A percentile compares a stretch with the other conserved stretches of the same genome.
Evolutionary conservation across 192 early-diverging fungal genomes (phyloP).

Genomic region (Coemansia sp.): DNA sequence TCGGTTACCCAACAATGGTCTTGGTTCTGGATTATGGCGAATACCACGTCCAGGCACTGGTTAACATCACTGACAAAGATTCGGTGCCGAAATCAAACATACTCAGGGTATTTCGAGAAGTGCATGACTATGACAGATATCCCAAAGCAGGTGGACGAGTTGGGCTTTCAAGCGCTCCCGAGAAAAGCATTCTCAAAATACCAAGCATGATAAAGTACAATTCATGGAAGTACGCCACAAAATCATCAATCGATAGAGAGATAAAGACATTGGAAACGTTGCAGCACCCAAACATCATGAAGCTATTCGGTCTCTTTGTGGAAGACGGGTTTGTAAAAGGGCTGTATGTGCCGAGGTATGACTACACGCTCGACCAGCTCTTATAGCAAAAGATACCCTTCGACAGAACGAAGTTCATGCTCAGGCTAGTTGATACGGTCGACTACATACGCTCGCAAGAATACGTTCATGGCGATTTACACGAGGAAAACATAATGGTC

Average conservation of each 20-base stretch:
- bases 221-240: constrained; percentile 3
- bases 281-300: constrained; percentile 14
- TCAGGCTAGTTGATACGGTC: constrained; percentile 1
- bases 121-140: no score
- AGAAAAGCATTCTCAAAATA: no score
- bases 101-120: no score
- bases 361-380: constrained; percentile 7
- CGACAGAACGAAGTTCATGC: constrained; percentile 8
- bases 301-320: neutral
- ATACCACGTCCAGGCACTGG: no score
- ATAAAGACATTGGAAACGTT: neutral
- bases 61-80: no score
- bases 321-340: constrained; percentile 1
- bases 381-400: neutral
- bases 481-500: constrained; percentile 14
- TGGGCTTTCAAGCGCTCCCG: no score
- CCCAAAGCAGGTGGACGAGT: no score
- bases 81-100: no score
- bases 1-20: no score
- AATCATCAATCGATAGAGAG: constrained; percentile 8
- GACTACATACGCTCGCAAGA: constrained; percentile 3
- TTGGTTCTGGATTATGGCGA: no score
- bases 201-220: no score
- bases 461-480: constrained; percentile 13
- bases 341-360: constrained; percentile 7